Evolutionary conservation across 441 rosid genomes (phyloP), one percentile per base, ranked within the genome.

Genomic region (Populus tomentosa): DNA sequence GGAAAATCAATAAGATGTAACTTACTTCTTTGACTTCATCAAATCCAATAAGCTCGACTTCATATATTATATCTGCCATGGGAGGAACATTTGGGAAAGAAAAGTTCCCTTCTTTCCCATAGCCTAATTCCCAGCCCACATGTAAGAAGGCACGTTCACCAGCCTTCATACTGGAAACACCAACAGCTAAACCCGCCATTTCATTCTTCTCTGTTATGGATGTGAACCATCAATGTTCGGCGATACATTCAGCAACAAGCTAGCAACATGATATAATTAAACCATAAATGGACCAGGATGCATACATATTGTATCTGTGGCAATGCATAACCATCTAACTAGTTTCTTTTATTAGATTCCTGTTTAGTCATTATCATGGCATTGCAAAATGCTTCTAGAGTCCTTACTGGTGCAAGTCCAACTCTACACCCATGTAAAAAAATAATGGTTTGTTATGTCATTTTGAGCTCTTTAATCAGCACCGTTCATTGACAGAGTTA

Each of bases 51-150:
- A 95, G 91, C 87, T 91, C 97, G 79, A 89, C 97, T 86, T 92
- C 97, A 78, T 95, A 94, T 66, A 90, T 9, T 84, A 95, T 69
- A 84, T 95, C 92, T 7, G 97, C 95, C 97, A 87, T 89, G 62
- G 98, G 93, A 56, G 99, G 94, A 78, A 95, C 98, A 78, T 93
- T 92, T 23, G 99, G 99, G 82, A 95, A 95, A 74, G 99, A 95
- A 81, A 93, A 95, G 88, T 79, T 93, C 56, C 98, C 98, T 72
- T 93, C 98, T 86, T 91, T 88, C 62, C 99, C 99, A 81, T 95
- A 93, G 75, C 92, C 98, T 76, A 95, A 70, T 83, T 95, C 98
- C 97, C 97, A 92, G 72, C 93, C 93, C 78, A 95, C 95, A 67
- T 82, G 89, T 75, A 95, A 78, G 32, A 91, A 85, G 5, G 97